phyloP scores from a whole-genome alignment of 139 green algal genomes.

The Edaphochlamys debaryana region DNA sequence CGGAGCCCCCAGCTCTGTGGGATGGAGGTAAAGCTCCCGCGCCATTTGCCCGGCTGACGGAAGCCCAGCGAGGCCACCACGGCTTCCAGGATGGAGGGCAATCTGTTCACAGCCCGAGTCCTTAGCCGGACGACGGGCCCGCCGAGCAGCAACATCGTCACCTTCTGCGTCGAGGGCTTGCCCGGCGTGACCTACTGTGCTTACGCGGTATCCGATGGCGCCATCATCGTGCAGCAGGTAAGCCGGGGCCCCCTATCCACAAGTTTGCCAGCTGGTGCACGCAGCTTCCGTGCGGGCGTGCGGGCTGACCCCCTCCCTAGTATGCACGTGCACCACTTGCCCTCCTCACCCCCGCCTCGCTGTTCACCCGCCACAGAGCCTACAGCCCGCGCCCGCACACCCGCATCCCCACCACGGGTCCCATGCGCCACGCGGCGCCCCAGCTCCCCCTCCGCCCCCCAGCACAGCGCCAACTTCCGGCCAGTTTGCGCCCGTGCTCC shows the following conservation, averaged over 20 bases:
- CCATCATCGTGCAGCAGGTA: constrained; percentile 60
- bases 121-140: constrained; percentile 24
- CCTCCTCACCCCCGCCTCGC: neutral
- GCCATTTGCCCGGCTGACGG: no score
- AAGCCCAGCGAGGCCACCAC: no score
- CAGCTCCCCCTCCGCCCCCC: neutral
- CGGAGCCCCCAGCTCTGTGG: no score
- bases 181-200: constrained; percentile 49
- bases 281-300: no score
- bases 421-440: neutral
- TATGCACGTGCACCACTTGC: no score
- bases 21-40: no score
- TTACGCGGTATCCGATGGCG: constrained; percentile 54
- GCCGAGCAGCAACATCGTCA: constrained; percentile 46
- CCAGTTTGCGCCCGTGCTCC: constrained; percentile 41
- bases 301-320: no score
- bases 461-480: neutral
- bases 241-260: neutral
- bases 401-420: neutral
- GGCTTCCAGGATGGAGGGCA: constrained; percentile 13
- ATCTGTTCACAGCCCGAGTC: constrained; percentile 6
- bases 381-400: neutral
- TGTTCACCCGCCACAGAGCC: neutral
- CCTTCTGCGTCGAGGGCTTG: constrained; percentile 42
- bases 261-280: no score